These are phyloP conservation scores for Phytophthora constricta DNA, from an alignment of 352 stramenopile species.

Conservation along the genomic window DNA sequence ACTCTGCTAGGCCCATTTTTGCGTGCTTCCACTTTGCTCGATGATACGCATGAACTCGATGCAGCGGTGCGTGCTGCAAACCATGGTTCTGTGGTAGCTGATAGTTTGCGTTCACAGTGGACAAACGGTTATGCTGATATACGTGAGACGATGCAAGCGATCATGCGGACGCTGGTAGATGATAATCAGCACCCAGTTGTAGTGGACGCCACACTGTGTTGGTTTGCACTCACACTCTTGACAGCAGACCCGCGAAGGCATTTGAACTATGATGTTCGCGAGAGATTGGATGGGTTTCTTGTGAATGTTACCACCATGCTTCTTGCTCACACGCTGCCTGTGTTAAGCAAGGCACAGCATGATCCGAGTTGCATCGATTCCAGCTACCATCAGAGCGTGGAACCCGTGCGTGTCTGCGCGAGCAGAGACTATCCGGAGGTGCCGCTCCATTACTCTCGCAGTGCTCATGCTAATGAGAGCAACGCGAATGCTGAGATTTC, in stretches of 20 bases:
- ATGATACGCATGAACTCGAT: slow-evolving; percentile 62
- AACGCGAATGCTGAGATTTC: slow-evolving; percentile 19
- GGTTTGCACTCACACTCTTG: slow-evolving; percentile 54
- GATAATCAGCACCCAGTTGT: slow-evolving; percentile 55
- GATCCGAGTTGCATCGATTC: slow-evolving; percentile 42
- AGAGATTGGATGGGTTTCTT: slow-evolving; percentile 71
- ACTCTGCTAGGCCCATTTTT: slow-evolving; percentile 74
- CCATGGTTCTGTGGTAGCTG: slow-evolving; percentile 28
- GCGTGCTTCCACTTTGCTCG: slow-evolving; percentile 68
- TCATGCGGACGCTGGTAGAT: slow-evolving; percentile 43
- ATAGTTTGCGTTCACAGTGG: slow-evolving; percentile 58
- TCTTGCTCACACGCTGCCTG: slow-evolving; percentile 44
- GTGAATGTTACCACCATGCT: slow-evolving; percentile 69
- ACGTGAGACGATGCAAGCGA: slow-evolving; percentile 38
- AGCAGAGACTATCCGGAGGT: slow-evolving; percentile 45
- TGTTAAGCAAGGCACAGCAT: slow-evolving; percentile 39
- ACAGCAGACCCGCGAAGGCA: slow-evolving; percentile 54
- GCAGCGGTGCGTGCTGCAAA: slow-evolving; percentile 33
- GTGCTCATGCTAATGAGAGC: slow-evolving; percentile 27
- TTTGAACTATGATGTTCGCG: slow-evolving; percentile 54
- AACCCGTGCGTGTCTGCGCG: slow-evolving; percentile 58
- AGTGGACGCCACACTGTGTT: slow-evolving; percentile 65
- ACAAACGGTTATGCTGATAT: slow-evolving; percentile 46
- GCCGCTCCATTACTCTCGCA: slow-evolving; percentile 33
- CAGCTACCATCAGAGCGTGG: slow-evolving; percentile 56